phyloP scores from a whole-genome alignment of 305 asterid genomes.

The Solanum hybrid region DNA sequence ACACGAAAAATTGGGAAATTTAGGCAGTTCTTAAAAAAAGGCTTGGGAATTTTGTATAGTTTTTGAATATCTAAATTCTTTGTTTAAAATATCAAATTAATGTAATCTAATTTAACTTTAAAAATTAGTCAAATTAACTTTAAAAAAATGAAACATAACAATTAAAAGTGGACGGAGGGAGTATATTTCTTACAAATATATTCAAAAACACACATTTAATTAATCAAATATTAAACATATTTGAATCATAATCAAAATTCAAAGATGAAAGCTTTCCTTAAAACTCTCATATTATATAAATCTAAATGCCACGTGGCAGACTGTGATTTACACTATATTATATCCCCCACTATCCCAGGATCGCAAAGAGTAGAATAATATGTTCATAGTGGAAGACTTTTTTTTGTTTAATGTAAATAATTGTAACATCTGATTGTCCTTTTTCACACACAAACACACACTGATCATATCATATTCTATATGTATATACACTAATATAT shows the following conservation, averaged over 20 bases:
- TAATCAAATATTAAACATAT: not conserved
- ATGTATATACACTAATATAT: not conserved
- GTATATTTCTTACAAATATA: not conserved
- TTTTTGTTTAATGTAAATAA: not conserved
- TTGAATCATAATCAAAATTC: not conserved
- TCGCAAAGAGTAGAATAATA: not conserved
- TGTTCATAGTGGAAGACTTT: not conserved
- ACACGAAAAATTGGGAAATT: too few species aligned
- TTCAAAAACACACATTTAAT: not conserved
- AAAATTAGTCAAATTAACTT: not conserved
- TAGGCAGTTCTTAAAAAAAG: too few species aligned
- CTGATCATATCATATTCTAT: not conserved
- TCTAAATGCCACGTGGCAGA: not conserved
- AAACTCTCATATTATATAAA: not conserved
- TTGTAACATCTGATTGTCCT: not conserved
- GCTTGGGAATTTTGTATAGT: not conserved
- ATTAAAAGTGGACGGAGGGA: not conserved
- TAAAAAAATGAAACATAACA: accelerated
- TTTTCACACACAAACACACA: not conserved
- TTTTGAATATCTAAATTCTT: too few species aligned
- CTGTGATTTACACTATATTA: not conserved
- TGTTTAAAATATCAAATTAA: too few species aligned
- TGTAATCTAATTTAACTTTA: too few species aligned
- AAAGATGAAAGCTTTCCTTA: not conserved
- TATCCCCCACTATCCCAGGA: not conserved